Evolutionary conservation across 1,284 basidiomycete species (phyloP), one percentile per base, ranked within the genome.

Genomic region (Athelia sp.): DNA sequence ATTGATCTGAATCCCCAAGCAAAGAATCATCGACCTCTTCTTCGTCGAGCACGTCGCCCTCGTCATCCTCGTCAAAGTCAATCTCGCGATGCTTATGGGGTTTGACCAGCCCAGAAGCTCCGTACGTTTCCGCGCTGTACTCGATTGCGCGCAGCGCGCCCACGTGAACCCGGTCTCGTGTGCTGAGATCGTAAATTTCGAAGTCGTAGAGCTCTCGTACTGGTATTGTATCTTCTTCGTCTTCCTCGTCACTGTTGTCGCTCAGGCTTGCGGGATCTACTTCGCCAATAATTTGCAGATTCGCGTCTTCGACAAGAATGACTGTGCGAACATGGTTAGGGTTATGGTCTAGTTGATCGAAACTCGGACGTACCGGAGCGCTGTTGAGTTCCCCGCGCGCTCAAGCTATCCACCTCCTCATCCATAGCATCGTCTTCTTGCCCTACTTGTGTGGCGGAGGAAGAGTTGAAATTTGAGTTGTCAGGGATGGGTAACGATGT

Each of bases 151-250:
- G 55, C 6, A 81, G 58, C 19, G 65, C 52, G 0, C 59, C 65
- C 17, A 75, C 55, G 9, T 69, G 59, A 4, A 80, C 59, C 6
- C 75, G 59, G 19, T 67, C 57, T 4, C 57, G 52, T 1, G 68
- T 70, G 1, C 56, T 51, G 18, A 54, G 38, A 10, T 78, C 60
- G 47, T 79, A 83, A 43, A 85, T 64, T 0, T 64, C 58, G 54
- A 83, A 85, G 49, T 78, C 62, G 0, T 67, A 63, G 15, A 86
- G 63, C 3, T 72, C 51, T 2, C 82, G 73, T 31, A 85, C 66
- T 15, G 80, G 81, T n/a, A 82, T 58, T 11, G 64, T 63, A 31
- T 63, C 58, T 29, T 64, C 64, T 3, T 63, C 57, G 31, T 60
- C 59, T 4, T 53, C 54, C 14, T 54, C 50, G 19, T 43, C 44